phyloP scores from a whole-genome alignment of 73 alveolate species.

The Tetrahymena elliotti region DNA sequence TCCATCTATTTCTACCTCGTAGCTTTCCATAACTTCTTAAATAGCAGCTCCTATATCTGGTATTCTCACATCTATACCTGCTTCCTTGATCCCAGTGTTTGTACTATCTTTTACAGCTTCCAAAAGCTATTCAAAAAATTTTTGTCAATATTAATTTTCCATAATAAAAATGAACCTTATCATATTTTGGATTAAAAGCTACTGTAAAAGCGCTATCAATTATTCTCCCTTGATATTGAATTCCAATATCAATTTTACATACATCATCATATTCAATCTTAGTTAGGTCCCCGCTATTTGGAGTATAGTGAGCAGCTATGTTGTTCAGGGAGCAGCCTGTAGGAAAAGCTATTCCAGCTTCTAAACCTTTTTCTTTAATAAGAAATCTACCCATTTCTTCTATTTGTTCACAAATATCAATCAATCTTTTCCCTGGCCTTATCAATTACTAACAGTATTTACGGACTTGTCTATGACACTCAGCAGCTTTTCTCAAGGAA shows the following conservation, averaged over 20 bases:
- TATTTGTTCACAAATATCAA: constrained; percentile 82
- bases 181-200: constrained; percentile 88
- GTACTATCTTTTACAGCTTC: constrained; percentile 96
- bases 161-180: constrained; percentile 11
- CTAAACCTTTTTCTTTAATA: constrained; percentile 72
- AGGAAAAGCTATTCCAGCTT: constrained; percentile 95
- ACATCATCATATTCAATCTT: constrained; percentile 81
- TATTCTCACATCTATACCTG: constrained; percentile 96
- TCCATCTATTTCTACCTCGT: constrained; percentile 87
- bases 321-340: constrained; percentile 89
- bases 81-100: constrained; percentile 81
- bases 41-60: constrained; percentile 95
- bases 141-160: neutral
- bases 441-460: constrained; percentile 75
- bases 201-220: constrained; percentile 96
- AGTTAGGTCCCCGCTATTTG: constrained; percentile 89
- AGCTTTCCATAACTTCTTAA: constrained; percentile 94
- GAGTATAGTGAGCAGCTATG: constrained; percentile 95
- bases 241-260: constrained; percentile 91
- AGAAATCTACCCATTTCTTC: constrained; percentile 76
- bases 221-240: constrained; percentile 88
- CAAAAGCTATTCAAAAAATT: constrained; percentile 33
- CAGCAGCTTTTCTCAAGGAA: constrained; percentile 92
- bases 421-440: constrained; percentile 84
- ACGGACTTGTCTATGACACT: constrained; percentile 91